A percentile compares a stretch with the other conserved stretches of the same genome.
phyloP scores from a whole-genome alignment of 306 rosid genomes.

The Cucurbita ficifolia region DNA sequence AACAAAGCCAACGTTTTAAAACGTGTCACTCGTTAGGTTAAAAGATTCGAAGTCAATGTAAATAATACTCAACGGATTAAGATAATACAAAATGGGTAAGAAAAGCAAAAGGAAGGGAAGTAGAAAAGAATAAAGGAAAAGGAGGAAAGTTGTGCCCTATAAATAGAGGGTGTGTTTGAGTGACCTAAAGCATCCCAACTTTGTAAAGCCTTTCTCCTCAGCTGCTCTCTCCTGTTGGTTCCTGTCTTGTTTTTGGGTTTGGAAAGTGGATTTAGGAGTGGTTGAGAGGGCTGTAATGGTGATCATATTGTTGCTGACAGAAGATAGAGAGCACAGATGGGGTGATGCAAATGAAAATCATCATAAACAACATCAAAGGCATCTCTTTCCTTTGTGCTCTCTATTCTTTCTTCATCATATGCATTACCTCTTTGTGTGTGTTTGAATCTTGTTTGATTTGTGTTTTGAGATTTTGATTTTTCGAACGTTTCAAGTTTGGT shows the following conservation, averaged over 20 bases:
- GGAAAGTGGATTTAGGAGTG: neutral
- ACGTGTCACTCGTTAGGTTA: no score
- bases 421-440: no score
- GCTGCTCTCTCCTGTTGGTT: neutral
- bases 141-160: neutral
- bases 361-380: neutral
- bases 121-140: neutral
- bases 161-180: neutral
- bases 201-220: no score
- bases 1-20: no score
- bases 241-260: neutral
- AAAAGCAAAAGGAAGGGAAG: neutral
- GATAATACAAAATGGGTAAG: neutral
- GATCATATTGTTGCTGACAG: neutral
- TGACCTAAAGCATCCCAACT: neutral
- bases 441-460: no score
- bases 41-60: no score
- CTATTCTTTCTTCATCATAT: constrained; percentile 19
- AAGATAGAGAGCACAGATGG: constrained; percentile 9
- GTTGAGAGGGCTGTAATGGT: neutral
- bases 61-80: no score
- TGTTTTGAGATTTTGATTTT: no score
- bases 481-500: no score
- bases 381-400: constrained; percentile 77
- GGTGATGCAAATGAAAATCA: neutral